Percentiles rank a stretch among this genome's conserved stretches.
Conservation (phyloP, 1,139 yeast species). For the Suhomyces yuchorum region DNA sequence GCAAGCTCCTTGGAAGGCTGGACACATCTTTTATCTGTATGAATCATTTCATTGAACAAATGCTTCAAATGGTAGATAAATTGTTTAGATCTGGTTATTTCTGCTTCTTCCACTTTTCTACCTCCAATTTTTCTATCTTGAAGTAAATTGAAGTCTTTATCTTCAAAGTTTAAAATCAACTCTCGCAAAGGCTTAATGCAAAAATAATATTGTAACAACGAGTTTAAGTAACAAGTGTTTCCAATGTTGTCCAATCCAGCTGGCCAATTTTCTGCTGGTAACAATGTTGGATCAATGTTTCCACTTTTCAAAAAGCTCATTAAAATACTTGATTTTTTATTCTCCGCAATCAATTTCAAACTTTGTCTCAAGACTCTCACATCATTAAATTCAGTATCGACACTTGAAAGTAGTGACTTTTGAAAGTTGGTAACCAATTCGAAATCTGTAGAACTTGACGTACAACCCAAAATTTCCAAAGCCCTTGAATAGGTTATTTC, state of each 20-base stretch:
- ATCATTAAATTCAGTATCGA: conserved; percentile 28
- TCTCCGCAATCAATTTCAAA: conserved; percentile 49
- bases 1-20: conserved; percentile 85
- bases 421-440: conserved; percentile 60
- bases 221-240: conserved; percentile 91
- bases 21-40: conserved; percentile 63
- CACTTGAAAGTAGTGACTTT: conserved; percentile 25
- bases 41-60: conserved; percentile 70
- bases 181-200: conserved; percentile 81
- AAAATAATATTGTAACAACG: conserved; percentile 85
- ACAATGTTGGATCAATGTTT: conserved; percentile 55
- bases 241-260: conserved; percentile 93
- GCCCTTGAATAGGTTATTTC: conserved; percentile 35
- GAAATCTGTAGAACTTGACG: conserved; percentile 52
- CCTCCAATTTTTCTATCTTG: conserved; percentile 75
- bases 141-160: conserved; percentile 21
- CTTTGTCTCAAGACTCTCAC: conserved; percentile 54
- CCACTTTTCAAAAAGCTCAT: conserved; percentile 58
- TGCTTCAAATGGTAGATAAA: conserved; percentile 72
- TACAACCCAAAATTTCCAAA: conserved; percentile 44
- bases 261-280: conserved; percentile 75
- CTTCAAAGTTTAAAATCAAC: conserved; percentile 56
- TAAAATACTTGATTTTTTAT: conserved; percentile 54
- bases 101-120: conserved; percentile 68
- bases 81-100: conserved; percentile 78